Percentiles rank a stretch among this genome's conserved stretches.
Evolutionary conservation across 768 basidiomycete genomes (phyloP).

Genomic region (Lentinula raphanica): DNA sequence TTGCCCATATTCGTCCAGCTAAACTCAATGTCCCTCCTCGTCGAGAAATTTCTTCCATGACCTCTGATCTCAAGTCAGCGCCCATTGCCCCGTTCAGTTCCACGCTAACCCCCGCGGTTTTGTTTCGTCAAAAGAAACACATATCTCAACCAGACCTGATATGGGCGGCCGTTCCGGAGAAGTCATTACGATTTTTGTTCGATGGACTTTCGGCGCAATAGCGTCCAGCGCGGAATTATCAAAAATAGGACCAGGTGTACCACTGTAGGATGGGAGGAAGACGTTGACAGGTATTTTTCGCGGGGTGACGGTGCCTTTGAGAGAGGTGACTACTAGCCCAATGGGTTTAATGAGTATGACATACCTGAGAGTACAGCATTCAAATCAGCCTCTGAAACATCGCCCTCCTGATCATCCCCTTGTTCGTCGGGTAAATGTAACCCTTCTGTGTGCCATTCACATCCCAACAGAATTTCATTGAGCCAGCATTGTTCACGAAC

Average conservation of each 20-base stretch:
- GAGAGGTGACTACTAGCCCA: neutral
- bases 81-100: constrained; percentile 58
- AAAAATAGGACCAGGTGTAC: constrained; percentile 36
- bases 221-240: constrained; percentile 34
- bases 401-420: constrained; percentile 22
- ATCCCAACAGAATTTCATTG: constrained; percentile 61
- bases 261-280: constrained; percentile 44
- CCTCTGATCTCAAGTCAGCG: constrained; percentile 44
- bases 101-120: constrained; percentile 51
- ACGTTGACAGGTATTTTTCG: constrained; percentile 71
- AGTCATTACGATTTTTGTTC: constrained; percentile 58
- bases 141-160: constrained; percentile 60
- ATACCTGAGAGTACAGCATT: constrained; percentile 61
- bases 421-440: constrained; percentile 23
- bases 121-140: constrained; percentile 55
- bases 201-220: constrained; percentile 30
- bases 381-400: constrained; percentile 51
- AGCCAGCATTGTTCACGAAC: constrained; percentile 83
- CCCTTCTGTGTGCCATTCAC: constrained; percentile 59
- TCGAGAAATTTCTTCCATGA: constrained; percentile 65
- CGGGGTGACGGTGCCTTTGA: constrained; percentile 47
- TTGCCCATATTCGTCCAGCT: constrained; percentile 62
- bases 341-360: constrained; percentile 1
- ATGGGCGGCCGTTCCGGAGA: constrained; percentile 62
- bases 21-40: constrained; percentile 68